Evolutionary conservation across 31 red algal genomes (phyloP).

Genomic region (Odonthalia washingtoniensis): DNA sequence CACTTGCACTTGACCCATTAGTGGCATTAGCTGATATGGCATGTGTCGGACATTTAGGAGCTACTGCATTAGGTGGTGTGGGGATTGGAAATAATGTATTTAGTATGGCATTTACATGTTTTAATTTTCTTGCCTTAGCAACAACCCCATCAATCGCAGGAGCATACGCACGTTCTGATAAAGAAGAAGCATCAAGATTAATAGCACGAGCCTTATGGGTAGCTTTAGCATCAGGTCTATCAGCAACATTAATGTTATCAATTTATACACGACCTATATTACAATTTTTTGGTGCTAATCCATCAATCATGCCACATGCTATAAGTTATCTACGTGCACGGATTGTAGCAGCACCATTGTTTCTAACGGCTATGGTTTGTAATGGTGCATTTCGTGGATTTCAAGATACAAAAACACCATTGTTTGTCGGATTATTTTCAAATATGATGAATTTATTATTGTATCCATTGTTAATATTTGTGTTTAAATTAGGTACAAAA

Average conservation of each 20-base stretch:
- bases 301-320: conserved; percentile 82
- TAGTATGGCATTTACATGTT: conserved; percentile 89
- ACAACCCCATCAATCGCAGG: conserved; percentile 94
- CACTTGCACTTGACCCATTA: conserved; percentile 95
- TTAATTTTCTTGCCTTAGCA: conserved; percentile 95
- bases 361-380: conserved; percentile 86
- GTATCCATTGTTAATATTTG: conserved; percentile 94
- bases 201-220: conserved; percentile 93
- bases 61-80: conserved; percentile 87
- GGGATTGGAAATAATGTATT: conserved; percentile 97
- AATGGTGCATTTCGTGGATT: conserved; percentile 95
- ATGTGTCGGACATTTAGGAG: conserved; percentile 87
- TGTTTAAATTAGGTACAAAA: conserved; percentile 74
- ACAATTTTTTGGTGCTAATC: conserved; percentile 86
- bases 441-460: conserved; percentile 89
- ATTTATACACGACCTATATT: conserved; percentile 67
- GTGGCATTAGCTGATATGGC: conserved; percentile 96
- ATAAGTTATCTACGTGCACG: conserved; percentile 83
- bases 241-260: conserved; percentile 62
- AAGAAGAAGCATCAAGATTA: conserved; percentile 64
- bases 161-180: conserved; percentile 70
- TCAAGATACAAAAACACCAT: conserved; percentile 90
- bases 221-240: conserved; percentile 73
- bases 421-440: conserved; percentile 79
- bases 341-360: conserved; percentile 86